Conservation (phyloP, 2,329 filamentous ascomycete species). For the Monilinia fructigena region DNA sequence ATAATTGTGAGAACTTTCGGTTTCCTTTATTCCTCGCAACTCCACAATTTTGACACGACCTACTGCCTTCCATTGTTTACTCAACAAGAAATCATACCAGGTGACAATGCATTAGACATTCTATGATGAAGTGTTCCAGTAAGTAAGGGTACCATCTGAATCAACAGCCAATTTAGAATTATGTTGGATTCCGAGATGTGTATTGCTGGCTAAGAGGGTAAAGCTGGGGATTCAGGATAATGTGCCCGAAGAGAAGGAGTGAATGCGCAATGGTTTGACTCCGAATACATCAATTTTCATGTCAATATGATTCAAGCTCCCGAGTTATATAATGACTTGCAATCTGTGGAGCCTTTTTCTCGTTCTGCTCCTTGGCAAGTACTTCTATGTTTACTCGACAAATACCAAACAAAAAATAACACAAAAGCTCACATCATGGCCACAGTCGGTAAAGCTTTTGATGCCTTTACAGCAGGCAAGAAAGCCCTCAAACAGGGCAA, state of each 20-base stretch:
- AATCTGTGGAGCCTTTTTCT: background rate
- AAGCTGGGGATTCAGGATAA: conserved; percentile 58
- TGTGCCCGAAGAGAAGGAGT: conserved; percentile 34
- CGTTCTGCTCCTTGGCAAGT: background rate
- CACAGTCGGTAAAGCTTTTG: background rate
- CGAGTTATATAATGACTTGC: background rate
- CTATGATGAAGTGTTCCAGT: background rate
- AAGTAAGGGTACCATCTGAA: background rate
- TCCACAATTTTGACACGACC: background rate
- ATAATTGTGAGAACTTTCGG: background rate
- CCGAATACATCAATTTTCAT: background rate
- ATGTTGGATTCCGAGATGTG: background rate
- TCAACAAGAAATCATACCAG: conserved; percentile 30
- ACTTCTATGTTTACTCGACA: background rate
- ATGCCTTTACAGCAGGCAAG: background rate
- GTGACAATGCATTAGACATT: conserved; percentile 23
- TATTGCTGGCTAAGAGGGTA: background rate
- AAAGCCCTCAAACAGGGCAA: background rate
- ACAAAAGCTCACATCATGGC: background rate
- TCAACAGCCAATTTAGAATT: conserved; percentile 16
- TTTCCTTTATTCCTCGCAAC: background rate
- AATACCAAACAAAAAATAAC: background rate
- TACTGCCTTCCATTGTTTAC: background rate
- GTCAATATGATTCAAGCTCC: conserved; percentile 3
- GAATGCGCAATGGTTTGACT: background rate